Evolutionary conservation across 257 asterid species (phyloP).

Genomic region (Nicotiana noctiflora): DNA sequence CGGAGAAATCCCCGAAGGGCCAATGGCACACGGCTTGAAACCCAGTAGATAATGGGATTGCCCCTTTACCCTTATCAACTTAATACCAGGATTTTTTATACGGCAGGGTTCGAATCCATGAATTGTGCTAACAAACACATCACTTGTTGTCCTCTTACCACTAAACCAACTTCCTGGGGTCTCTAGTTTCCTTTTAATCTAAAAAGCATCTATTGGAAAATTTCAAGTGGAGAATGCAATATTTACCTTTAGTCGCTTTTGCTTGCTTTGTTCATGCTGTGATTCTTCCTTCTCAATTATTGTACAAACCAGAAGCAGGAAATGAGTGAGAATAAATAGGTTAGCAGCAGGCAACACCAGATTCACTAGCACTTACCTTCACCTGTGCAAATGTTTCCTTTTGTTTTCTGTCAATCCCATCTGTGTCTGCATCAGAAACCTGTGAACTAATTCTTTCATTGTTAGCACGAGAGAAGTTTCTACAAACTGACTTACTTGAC

Average conservation of each 20-base stretch:
- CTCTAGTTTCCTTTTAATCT: not conserved
- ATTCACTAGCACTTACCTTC: not conserved
- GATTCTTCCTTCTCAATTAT: slow-evolving; percentile 28
- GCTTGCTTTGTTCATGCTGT: slow-evolving; percentile 27
- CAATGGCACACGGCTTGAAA: too few relatives aligned
- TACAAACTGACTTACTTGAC: not conserved
- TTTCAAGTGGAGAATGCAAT: slow-evolving; percentile 1
- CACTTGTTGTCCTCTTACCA: too few relatives aligned
- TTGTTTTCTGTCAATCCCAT: slow-evolving; percentile 13
- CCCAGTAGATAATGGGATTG: too few relatives aligned
- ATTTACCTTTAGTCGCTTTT: slow-evolving; percentile 69
- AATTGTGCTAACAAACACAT: too few relatives aligned
- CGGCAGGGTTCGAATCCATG: too few relatives aligned
- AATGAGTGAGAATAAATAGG: not conserved
- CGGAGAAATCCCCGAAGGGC: too few relatives aligned
- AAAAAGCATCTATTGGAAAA: not conserved
- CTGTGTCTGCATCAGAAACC: slow-evolving; percentile 18
- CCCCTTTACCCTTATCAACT: too few relatives aligned
- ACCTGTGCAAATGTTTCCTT: not conserved
- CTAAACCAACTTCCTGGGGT: too few relatives aligned
- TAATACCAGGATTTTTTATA: too few relatives aligned
- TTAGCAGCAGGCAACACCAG: not conserved
- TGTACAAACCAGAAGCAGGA: slow-evolving; percentile 24
- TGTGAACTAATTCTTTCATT: not conserved
- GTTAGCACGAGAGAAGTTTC: not conserved